Conservation (phyloP, 331 rosid species). For the Rosa hybrid region DNA sequence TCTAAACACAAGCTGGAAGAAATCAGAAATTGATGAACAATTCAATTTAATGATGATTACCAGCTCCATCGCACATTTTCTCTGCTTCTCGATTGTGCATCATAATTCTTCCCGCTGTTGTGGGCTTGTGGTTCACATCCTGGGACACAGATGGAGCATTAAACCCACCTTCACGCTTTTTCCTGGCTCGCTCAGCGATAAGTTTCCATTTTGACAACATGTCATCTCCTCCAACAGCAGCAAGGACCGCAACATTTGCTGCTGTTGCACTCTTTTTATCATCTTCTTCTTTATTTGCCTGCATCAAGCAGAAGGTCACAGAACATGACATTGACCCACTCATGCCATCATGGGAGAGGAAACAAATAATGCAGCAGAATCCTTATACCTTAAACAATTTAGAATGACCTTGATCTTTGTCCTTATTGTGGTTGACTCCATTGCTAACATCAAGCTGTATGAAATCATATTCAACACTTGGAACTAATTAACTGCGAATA, state of each 20-base stretch:
- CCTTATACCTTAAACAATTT: constrained; percentile 64
- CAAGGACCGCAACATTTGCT: constrained; percentile 95
- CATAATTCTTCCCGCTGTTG: constrained; percentile 54
- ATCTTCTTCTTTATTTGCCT: constrained; percentile 82
- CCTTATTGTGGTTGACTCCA: constrained; percentile 70
- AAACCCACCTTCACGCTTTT: constrained; percentile 76
- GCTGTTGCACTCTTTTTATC: constrained; percentile 94
- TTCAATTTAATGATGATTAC: constrained; percentile 36
- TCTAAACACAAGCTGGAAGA: no score
- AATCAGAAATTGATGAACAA: background rate
- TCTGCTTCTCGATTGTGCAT: constrained; percentile 66
- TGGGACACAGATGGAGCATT: constrained; percentile 69
- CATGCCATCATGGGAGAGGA: background rate
- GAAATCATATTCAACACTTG: background rate
- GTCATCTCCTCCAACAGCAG: constrained; percentile 98
- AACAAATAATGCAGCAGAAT: constrained; percentile 9
- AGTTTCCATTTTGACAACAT: constrained; percentile 95
- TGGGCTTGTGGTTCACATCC: constrained; percentile 58
- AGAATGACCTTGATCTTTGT: constrained; percentile 73
- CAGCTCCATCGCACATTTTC: constrained; percentile 41
- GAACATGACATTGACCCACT: no score
- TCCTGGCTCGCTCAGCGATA: constrained; percentile 93
- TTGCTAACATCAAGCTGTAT: constrained; percentile 59
- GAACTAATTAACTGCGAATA: background rate
- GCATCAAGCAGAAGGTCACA: constrained; percentile 17